phyloP scores from a whole-genome alignment of 2,329 filamentous ascomycete species.

The Talaromyces islandicus region DNA sequence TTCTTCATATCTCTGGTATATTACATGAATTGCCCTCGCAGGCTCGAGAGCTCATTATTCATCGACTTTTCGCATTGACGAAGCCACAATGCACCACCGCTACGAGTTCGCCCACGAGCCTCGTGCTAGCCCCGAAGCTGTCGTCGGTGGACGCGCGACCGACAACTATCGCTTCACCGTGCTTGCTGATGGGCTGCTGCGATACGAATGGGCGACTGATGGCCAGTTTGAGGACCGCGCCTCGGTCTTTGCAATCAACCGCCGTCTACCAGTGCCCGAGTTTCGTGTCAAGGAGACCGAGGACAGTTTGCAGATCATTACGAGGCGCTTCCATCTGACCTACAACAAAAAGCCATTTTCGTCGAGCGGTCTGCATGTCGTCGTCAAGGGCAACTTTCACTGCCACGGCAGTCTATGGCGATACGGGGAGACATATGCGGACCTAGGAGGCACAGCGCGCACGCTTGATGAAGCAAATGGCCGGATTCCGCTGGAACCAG shows the following conservation, averaged over 20 bases:
- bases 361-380: constrained; percentile 43
- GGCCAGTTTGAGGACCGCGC: constrained; percentile 57
- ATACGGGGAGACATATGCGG: constrained; percentile 41
- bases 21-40: background rate
- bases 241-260: constrained; percentile 56
- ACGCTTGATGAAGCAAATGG: constrained; percentile 53
- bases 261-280: constrained; percentile 43
- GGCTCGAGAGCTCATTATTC: background rate
- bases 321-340: constrained; percentile 48
- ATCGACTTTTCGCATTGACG: background rate
- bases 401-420: constrained; percentile 44
- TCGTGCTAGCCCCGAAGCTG: constrained; percentile 37
- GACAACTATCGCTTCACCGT: constrained; percentile 55
- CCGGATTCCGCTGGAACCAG: constrained; percentile 43
- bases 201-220: constrained; percentile 59
- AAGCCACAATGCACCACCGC: background rate
- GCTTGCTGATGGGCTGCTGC: constrained; percentile 50
- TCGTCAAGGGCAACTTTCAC: constrained; percentile 38
- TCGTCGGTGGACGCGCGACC: constrained; percentile 33
- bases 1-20: too few relatives aligned
- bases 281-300: constrained; percentile 45
- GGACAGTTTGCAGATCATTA: constrained; percentile 50
- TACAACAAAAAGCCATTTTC: constrained; percentile 56
- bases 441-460: constrained; percentile 46
- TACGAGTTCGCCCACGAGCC: constrained; percentile 24